Conservation (phyloP, 345 rosid species). For the Passiflora organensis region DNA sequence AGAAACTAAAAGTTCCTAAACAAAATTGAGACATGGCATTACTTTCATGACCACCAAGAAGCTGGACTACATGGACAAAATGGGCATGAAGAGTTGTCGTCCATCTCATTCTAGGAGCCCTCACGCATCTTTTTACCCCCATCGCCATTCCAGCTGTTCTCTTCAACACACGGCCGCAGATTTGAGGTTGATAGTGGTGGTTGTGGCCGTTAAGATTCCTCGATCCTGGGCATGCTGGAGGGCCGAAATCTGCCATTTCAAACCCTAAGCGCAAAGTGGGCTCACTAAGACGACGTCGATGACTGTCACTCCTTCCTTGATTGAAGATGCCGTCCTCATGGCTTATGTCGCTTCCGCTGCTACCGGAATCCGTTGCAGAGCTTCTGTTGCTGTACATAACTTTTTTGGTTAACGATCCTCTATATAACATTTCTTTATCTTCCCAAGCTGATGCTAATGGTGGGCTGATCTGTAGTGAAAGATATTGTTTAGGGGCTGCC, state of each 20-base stretch:
- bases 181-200: conserved; percentile 42
- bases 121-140: conserved; percentile 55
- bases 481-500: conserved; percentile 49
- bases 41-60: conserved; percentile 99
- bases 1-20: background rate
- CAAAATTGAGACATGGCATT: conserved; percentile 6
- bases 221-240: conserved; percentile 17
- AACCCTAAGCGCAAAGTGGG: conserved; percentile 68
- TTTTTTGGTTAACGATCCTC: conserved; percentile 18
- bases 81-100: conserved; percentile 91
- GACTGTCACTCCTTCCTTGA: conserved; percentile 22
- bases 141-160: conserved; percentile 44
- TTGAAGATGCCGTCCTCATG: conserved; percentile 49
- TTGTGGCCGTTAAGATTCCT: conserved; percentile 28
- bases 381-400: conserved; percentile 39
- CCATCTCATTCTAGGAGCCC: conserved; percentile 99
- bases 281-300: conserved; percentile 18
- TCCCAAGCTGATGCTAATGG: conserved; percentile 29
- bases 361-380: conserved; percentile 64
- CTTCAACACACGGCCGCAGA: conserved; percentile 72
- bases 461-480: conserved; percentile 84
- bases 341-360: conserved; percentile 70
- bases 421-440: conserved; percentile 15
- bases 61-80: conserved; percentile 93
- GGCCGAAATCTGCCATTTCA: conserved; percentile 34